These are phyloP conservation scores for Protostelium mycophagum DNA, from an alignment of 78 protist genomes.

Conservation along the genomic window DNA sequence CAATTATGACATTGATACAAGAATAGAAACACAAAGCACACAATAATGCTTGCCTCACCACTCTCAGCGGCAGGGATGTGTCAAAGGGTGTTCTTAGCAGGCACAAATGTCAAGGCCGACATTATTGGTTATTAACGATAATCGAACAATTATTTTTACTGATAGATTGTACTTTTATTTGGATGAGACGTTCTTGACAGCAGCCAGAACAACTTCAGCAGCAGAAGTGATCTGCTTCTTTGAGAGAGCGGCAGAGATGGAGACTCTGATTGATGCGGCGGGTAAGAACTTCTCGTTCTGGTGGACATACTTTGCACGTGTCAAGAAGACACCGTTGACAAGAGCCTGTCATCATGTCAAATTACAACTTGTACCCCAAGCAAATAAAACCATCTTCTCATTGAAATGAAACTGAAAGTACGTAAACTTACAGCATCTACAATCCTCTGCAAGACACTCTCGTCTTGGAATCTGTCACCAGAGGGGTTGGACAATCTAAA, in stretches of 20 bases:
- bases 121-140: no score
- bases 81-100: no score
- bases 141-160: not conserved
- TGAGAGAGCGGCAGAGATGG: slow-evolving; percentile 11
- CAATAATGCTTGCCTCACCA: no score
- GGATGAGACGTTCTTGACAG: not conserved
- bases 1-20: no score
- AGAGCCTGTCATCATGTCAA: slow-evolving; percentile 8
- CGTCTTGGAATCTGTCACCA: slow-evolving; percentile 15
- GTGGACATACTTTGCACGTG: slow-evolving; percentile 46
- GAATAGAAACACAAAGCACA: no score
- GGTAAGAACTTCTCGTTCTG: slow-evolving; percentile 46
- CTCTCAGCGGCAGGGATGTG: no score
- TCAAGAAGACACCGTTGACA: slow-evolving; percentile 20
- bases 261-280: slow-evolving; percentile 51
- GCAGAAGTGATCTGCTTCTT: slow-evolving; percentile 12
- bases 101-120: no score
- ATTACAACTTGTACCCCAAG: no score
- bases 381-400: no score
- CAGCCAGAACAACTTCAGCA: slow-evolving; percentile 5
- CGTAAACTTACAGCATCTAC: not conserved
- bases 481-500: slow-evolving; percentile 3
- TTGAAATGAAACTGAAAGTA: not conserved
- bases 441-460: slow-evolving; percentile 20
- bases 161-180: not conserved